Evolutionary conservation across 2,329 filamentous ascomycete species (phyloP).

Genomic region (Myriosclerotinia duriaeana): DNA sequence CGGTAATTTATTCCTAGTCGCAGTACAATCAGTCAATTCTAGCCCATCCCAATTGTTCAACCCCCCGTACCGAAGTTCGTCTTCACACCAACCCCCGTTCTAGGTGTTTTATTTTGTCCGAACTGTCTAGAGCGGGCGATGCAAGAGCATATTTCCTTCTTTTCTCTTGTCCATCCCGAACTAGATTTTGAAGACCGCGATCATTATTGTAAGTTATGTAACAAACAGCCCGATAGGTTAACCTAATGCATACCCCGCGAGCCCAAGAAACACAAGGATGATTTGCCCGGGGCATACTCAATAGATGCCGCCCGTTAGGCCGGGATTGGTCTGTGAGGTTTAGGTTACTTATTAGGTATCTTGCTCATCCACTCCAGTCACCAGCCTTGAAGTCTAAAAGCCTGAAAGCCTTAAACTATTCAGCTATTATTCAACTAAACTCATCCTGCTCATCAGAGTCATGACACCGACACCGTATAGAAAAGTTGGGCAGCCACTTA

Average conservation of each 20-base stretch:
- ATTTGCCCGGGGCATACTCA: neutral
- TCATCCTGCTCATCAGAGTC: no score
- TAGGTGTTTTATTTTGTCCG: neutral
- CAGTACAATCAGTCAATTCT: no score
- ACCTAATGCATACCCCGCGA: neutral
- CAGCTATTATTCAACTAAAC: no score
- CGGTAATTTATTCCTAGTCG: neutral
- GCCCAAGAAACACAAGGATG: neutral
- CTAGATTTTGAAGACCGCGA: neutral
- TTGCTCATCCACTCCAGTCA: constrained; percentile 12
- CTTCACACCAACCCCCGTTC: no score
- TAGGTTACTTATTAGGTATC: neutral
- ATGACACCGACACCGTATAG: neutral
- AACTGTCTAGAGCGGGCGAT: neutral
- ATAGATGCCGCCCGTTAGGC: neutral
- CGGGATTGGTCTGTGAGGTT: neutral
- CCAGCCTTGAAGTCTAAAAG: neutral
- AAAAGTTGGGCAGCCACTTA: neutral
- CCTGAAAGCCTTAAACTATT: no score
- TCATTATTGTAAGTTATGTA: neutral
- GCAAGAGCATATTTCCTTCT: neutral
- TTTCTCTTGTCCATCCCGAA: neutral
- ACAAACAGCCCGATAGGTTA: neutral
- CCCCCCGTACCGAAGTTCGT: constrained; percentile 6
- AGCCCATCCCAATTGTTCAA: neutral